Evolutionary conservation across 2,329 filamentous ascomycete species (phyloP).

Genomic region (Aspergillus fumigatiaffinis): DNA sequence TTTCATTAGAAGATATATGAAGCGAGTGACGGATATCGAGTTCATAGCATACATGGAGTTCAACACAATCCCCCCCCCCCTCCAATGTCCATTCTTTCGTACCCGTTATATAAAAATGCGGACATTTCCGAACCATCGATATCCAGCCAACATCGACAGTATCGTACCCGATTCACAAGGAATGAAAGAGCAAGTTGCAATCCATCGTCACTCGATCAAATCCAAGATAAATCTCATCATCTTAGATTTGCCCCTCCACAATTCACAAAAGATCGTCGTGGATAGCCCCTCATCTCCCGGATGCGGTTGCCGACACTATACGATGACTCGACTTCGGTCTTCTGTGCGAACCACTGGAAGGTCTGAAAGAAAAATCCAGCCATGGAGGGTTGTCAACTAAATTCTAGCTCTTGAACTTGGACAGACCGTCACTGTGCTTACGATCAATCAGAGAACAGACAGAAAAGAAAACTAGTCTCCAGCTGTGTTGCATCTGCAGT

Average conservation of each 20-base stretch:
- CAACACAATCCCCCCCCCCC: no score
- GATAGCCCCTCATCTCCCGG: neutral
- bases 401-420: neutral
- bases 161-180: no score
- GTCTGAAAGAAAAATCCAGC: neutral
- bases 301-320: neutral
- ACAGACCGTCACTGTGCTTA: neutral
- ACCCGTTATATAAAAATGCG: neutral
- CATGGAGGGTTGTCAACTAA: neutral
- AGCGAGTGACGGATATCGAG: neutral
- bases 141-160: no score
- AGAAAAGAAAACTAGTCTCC: neutral
- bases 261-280: neutral
- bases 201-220: neutral
- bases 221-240: neutral
- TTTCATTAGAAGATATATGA: neutral
- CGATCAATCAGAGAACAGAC: neutral
- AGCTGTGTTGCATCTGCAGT: neutral
- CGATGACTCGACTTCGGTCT: conserved; percentile 5
- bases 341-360: conserved; percentile 7
- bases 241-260: no score
- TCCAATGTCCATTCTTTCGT: no score
- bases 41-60: no score
- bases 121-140: neutral
- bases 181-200: no score